A percentile compares a stretch with the other conserved stretches of the same genome.
Evolutionary conservation across 306 rosid species (phyloP).

Genomic region (Cotoneaster glaucophyllus): DNA sequence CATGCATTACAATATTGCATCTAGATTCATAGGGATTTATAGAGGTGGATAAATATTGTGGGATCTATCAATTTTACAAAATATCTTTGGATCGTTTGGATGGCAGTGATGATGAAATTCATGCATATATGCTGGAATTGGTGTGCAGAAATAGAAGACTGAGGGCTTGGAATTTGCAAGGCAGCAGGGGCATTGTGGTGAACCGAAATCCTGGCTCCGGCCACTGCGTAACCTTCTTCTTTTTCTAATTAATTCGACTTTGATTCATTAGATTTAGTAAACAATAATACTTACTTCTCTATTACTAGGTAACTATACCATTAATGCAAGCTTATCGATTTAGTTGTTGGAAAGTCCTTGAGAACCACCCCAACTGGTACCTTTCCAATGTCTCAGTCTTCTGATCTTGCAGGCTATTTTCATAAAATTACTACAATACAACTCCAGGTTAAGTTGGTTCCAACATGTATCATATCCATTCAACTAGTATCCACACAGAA

Average conservation of each 20-base stretch:
- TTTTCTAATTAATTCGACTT: neutral
- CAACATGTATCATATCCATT: neutral
- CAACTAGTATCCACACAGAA: neutral
- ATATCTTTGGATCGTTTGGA: neutral
- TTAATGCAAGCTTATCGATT: neutral
- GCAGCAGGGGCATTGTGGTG: no score
- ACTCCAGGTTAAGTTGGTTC: neutral
- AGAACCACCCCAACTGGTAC: neutral
- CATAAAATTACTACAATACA: neutral
- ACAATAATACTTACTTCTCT: neutral
- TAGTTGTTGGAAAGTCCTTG: neutral
- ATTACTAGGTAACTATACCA: neutral
- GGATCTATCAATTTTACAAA: conserved; percentile 4
- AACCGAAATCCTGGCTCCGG: no score
- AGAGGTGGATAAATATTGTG: neutral
- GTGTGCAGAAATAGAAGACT: neutral
- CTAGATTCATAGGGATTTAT: neutral
- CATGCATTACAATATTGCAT: conserved; percentile 4
- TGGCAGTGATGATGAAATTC: conserved; percentile 12
- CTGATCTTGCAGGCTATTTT: neutral
- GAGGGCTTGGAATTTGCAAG: no score
- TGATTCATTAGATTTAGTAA: neutral
- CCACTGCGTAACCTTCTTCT: neutral
- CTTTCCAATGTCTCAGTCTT: neutral
- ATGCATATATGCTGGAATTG: neutral